Conservation (phyloP, 768 basidiomycete species). For the Leccinum imitatum region DNA sequence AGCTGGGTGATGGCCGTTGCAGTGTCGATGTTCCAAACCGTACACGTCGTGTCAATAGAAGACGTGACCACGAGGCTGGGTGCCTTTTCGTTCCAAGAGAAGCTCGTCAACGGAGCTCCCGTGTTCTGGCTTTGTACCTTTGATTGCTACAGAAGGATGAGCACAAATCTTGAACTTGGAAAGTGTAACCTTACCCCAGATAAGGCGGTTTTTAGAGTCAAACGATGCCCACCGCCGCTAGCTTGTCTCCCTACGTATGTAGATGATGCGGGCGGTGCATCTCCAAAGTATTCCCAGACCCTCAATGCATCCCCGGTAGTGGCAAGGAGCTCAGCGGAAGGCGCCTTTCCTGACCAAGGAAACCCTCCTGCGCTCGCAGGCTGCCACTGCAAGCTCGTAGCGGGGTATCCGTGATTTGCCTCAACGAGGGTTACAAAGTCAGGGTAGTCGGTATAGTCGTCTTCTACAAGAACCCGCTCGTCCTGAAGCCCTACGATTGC, state of each 20-base stretch:
- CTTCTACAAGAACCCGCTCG: conserved; percentile 84
- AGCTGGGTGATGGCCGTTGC: conserved; percentile 93
- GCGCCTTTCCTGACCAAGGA: conserved; percentile 67
- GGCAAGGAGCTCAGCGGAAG: conserved; percentile 78
- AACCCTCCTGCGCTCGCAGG: conserved; percentile 66
- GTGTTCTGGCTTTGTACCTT: conserved; percentile 84
- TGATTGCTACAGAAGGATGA: conserved; percentile 57
- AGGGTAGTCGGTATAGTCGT: conserved; percentile 77
- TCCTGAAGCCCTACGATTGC: conserved; percentile 79
- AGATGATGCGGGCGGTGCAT: conserved; percentile 55
- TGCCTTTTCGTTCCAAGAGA: conserved; percentile 95
- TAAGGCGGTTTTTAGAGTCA: conserved; percentile 72
- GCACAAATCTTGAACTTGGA: conserved; percentile 5
- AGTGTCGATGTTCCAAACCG: conserved; percentile 98
- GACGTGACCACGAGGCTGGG: conserved; percentile 94
- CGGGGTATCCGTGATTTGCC: conserved; percentile 86
- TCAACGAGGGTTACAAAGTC: conserved; percentile 88
- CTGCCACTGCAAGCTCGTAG: conserved; percentile 92
- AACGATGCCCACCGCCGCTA: conserved; percentile 54
- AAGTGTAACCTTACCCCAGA: conserved; percentile 63
- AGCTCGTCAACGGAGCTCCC: conserved; percentile 91
- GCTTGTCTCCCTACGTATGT: conserved; percentile 71
- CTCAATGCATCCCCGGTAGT: conserved; percentile 93
- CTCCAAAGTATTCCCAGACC: conserved; percentile 85
- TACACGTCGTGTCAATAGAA: conserved; percentile 98